phyloP scores from a whole-genome alignment of 225 moss, liverwort and hornwort genomes.

The Pseudisothecium myosuroides region DNA sequence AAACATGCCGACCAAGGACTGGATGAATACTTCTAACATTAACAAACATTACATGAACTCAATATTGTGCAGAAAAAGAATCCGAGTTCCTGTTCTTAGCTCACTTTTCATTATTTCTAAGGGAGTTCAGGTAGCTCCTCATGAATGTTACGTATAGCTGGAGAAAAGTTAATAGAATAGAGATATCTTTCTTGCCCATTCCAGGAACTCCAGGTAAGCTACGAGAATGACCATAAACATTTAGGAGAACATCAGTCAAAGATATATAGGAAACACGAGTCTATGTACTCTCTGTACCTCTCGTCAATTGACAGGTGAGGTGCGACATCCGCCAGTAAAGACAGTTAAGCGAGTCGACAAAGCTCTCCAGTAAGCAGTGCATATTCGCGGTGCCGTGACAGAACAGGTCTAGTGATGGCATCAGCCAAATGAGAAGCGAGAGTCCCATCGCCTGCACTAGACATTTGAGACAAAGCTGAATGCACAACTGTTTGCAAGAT shows the following conservation, averaged over 20 bases:
- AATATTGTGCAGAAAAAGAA: neutral
- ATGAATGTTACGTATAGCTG: neutral
- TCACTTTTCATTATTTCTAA: neutral
- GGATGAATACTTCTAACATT: neutral
- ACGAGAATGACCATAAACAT: neutral
- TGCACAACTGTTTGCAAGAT: constrained; percentile 76
- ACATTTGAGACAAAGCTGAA: constrained; percentile 38
- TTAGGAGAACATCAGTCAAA: neutral
- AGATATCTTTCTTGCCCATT: neutral
- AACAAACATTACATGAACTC: neutral
- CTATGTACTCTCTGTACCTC: neutral
- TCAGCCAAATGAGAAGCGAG: constrained; percentile 44
- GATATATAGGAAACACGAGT: neutral
- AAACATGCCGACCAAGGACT: neutral
- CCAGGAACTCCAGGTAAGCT: neutral
- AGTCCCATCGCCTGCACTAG: constrained; percentile 11
- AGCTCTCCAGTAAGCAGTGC: constrained; percentile 78
- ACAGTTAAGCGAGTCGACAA: constrained; percentile 39
- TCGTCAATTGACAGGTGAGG: neutral
- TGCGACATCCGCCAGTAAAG: neutral
- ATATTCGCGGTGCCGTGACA: constrained; percentile 59
- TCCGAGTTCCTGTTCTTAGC: neutral
- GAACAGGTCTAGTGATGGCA: constrained; percentile 39
- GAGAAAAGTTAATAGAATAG: neutral
- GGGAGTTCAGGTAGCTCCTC: neutral